Conservation (phyloP, 2,329 filamentous ascomycete genomes). For the Furcasterigmium sp. region DNA sequence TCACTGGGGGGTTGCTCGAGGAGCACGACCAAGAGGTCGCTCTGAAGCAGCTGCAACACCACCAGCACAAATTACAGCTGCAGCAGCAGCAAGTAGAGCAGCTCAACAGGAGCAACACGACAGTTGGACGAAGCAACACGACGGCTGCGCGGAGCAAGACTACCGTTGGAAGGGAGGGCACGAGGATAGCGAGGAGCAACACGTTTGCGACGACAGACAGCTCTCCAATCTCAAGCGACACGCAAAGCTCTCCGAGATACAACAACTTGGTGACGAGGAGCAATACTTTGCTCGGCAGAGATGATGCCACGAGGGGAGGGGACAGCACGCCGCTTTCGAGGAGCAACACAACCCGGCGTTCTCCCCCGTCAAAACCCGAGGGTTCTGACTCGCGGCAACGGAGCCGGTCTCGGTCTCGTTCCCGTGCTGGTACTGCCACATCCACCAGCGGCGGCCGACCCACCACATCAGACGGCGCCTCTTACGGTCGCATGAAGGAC, state of each 20-base stretch:
- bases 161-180: background rate
- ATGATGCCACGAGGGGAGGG: background rate
- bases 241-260: background rate
- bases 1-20: constrained; percentile 6
- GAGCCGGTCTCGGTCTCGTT: constrained; percentile 12
- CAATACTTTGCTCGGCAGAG: background rate
- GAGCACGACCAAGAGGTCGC: background rate
- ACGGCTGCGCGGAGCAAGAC: background rate
- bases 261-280: background rate
- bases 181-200: background rate
- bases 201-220: too few species aligned
- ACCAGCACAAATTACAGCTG: background rate
- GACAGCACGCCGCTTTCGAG: background rate
- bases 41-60: background rate
- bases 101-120: background rate
- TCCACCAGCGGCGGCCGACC: constrained; percentile 19
- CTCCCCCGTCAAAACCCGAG: background rate
- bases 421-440: constrained; percentile 19
- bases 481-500: constrained; percentile 18
- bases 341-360: background rate
- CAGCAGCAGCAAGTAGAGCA: background rate
- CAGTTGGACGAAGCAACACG: background rate
- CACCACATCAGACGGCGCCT: constrained; percentile 10
- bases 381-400: background rate
- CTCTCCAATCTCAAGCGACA: too few species aligned